A percentile compares a stretch with the other conserved stretches of the same genome.
Conservation (phyloP, 345 rosid genomes). For the Iberis pinnata region DNA sequence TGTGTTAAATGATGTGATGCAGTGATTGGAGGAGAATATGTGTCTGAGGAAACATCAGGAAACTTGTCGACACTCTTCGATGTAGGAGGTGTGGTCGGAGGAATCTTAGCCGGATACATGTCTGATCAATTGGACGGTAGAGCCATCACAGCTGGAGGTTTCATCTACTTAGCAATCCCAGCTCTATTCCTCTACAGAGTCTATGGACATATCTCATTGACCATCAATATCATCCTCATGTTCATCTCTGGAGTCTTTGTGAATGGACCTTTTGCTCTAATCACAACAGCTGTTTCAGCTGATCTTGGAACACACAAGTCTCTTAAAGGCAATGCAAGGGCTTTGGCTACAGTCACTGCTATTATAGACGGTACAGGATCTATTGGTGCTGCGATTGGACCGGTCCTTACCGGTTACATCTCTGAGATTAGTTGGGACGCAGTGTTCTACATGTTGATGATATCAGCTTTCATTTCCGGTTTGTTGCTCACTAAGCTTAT, state of each 20-base stretch:
- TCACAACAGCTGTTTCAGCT: slow-evolving; percentile 95
- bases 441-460: slow-evolving; percentile 91
- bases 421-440: slow-evolving; percentile 79
- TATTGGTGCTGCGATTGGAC: slow-evolving; percentile 92
- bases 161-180: slow-evolving; percentile 86
- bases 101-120: slow-evolving; percentile 80
- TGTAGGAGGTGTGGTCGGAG: slow-evolving; percentile 93
- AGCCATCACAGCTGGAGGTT: slow-evolving; percentile 90
- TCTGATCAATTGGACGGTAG: slow-evolving; percentile 73
- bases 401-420: slow-evolving; percentile 79
- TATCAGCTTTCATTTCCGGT: slow-evolving; percentile 72
- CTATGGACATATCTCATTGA: slow-evolving; percentile 69
- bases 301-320: slow-evolving; percentile 94
- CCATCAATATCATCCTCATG: slow-evolving; percentile 55
- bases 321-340: slow-evolving; percentile 76
- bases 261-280: slow-evolving; percentile 88
- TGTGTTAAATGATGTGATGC: slow-evolving; percentile 20
- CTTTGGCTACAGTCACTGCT: slow-evolving; percentile 92
- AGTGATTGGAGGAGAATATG: slow-evolving; percentile 81
- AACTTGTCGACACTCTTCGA: slow-evolving; percentile 83
- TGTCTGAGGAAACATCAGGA: slow-evolving; percentile 68
- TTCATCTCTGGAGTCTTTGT: slow-evolving; percentile 76
- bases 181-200: slow-evolving; percentile 73
- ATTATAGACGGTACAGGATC: slow-evolving; percentile 98
- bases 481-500: slow-evolving; percentile 72